Conservation (phyloP, 202 grass and related monocot species). For the Schoenoplectus tabernaemontani region DNA sequence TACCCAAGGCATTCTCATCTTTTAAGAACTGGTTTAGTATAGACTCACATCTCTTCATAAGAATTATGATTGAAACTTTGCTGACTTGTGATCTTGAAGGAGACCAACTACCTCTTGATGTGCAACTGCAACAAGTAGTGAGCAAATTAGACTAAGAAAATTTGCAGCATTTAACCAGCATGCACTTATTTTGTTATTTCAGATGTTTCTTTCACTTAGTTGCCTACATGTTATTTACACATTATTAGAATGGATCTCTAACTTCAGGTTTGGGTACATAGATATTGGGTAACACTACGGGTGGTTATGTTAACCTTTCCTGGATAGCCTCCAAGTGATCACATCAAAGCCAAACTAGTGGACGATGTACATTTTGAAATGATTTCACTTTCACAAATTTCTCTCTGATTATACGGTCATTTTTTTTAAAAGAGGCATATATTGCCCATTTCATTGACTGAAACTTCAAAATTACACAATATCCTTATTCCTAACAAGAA, state of each 20-base stretch:
- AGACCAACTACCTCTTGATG: slow-evolving; percentile 29
- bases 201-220: background rate
- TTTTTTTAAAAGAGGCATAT: too few relatives aligned
- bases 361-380: background rate
- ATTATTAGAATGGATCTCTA: background rate
- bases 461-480: too few relatives aligned
- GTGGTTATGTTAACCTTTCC: background rate
- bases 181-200: background rate
- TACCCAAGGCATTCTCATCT: slow-evolving; percentile 91
- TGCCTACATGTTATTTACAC: background rate
- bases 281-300: background rate
- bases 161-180: slow-evolving; percentile 17
- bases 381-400: background rate
- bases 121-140: slow-evolving; percentile 46
- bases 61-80: slow-evolving; percentile 66
- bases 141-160: slow-evolving; percentile 26
- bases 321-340: background rate
- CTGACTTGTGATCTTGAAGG: slow-evolving; percentile 56
- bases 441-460: too few relatives aligned
- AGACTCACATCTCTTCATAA: slow-evolving; percentile 77
- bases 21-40: slow-evolving; percentile 85
- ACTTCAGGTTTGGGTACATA: background rate
- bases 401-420: too few relatives aligned
- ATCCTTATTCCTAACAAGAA: too few relatives aligned
- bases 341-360: background rate